Base-by-base conservation (phyloP, 2,329 filamentous ascomycete species). In the Dactylonectria macrodidyma region DNA sequence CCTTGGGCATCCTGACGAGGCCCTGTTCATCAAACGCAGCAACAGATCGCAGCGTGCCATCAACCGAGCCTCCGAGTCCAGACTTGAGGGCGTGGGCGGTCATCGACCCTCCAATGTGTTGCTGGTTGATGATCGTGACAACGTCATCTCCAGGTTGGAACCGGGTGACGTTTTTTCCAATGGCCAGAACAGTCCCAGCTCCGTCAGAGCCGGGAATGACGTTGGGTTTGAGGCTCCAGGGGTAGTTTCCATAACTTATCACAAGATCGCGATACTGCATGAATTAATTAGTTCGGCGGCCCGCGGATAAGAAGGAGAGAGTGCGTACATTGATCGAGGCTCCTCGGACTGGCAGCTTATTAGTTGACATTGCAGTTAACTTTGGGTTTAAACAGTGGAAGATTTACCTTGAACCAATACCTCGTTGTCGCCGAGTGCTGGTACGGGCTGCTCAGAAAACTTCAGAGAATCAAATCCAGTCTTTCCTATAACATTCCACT, bases 1-100 rank as follows among this genome's bases (percentile, higher is more conserved):
- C 84, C 4, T 76, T 72, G 0, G 92, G 91, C 74, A 88, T 85
- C 46, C 80, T 76, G 9, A 93, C 90, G 3, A 93, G 84, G 1
- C 89, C 90, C 52, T 92, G 87, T 46, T 81, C 78, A 57, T 75
- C 69, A 56, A 80, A 81, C 5, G 70, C 72, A 2, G 73, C 79
- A n/a, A 74, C 61, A 3, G 73, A 57, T 22, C 79, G 77, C 11
- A 81, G 65, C 2, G 78, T 80, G 22, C 80, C 79, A 36, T 81
- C 75, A 0, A 76, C 12, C 0, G 70, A 68, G 14, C 69, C 75
- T 7, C 79, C 80, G 3, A 69, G 62, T 9, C 56, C 48, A n/a
- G 56, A 47, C 11, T 50, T 34, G 6, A 54, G 19, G 3, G 47
- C 11, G 5, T 26, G 38, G 2, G 41, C 16, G 7, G n/a, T 59